phyloP scores from a whole-genome alignment of 495 filamentous ascomycete species.

The Aspergillus sparsus region DNA sequence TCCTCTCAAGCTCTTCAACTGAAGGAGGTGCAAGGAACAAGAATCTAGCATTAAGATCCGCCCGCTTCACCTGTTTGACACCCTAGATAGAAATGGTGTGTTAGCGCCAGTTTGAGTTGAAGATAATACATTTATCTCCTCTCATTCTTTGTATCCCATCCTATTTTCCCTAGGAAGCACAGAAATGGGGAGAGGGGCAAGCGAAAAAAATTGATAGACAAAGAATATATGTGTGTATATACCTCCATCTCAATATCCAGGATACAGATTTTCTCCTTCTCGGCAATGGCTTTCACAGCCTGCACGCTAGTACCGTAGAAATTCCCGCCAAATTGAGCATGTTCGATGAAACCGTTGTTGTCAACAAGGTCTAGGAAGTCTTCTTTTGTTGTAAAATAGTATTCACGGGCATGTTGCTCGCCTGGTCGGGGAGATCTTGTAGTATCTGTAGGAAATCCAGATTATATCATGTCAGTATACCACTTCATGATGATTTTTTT shows the following conservation, averaged over 20 bases:
- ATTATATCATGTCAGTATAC: too few species aligned
- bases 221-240: constrained; percentile 12
- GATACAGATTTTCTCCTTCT: constrained; percentile 51
- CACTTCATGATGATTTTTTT: too few species aligned
- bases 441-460: constrained; percentile 53
- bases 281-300: constrained; percentile 72
- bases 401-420: constrained; percentile 75
- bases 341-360: constrained; percentile 79
- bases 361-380: constrained; percentile 68
- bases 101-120: not conserved
- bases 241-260: constrained; percentile 93
- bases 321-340: constrained; percentile 86
- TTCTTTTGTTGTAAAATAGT: constrained; percentile 74
- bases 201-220: too few species aligned
- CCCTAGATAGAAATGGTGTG: constrained; percentile 50
- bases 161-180: constrained; percentile 69
- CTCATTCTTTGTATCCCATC: not conserved
- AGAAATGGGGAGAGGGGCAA: not conserved
- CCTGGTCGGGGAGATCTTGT: constrained; percentile 75
- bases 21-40: constrained; percentile 83
- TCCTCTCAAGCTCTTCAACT: constrained; percentile 69
- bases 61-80: constrained; percentile 88
- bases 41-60: constrained; percentile 74
- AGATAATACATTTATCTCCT: constrained; percentile 13
- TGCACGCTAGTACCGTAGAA: constrained; percentile 80